Percentiles rank a stretch among this genome's conserved stretches.
Conservation (phyloP, 495 filamentous ascomycete genomes). For the Penicillium paxilli region DNA sequence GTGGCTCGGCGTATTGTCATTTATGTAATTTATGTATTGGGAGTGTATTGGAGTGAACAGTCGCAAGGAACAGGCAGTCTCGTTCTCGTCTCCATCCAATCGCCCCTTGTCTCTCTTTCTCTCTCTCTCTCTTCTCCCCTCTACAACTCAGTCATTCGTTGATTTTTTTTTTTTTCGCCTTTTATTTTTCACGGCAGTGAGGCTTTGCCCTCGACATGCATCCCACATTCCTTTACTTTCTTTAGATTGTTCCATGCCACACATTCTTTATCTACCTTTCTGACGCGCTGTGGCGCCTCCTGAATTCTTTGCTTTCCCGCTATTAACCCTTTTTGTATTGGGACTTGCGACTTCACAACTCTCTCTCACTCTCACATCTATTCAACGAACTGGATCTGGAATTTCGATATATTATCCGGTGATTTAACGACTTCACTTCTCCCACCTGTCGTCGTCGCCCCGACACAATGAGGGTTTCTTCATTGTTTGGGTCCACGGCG, state of each 20-base stretch:
- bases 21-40: conserved; percentile 8
- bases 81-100: no score
- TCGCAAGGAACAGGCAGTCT: no score
- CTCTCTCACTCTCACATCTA: conserved; percentile 3
- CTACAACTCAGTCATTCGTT: conserved; percentile 42
- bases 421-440: neutral
- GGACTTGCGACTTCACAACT: conserved; percentile 10
- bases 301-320: conserved; percentile 27
- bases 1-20: neutral
- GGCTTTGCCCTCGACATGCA: conserved; percentile 32
- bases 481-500: conserved; percentile 57
- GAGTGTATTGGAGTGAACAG: conserved; percentile 1
- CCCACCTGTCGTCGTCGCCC: conserved; percentile 41
- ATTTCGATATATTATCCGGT: no score
- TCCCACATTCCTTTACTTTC: conserved; percentile 27
- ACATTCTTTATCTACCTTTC: conserved; percentile 41
- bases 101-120: conserved; percentile 5
- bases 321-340: conserved; percentile 12
- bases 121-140: conserved; percentile 31
- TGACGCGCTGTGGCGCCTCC: conserved; percentile 27
- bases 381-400: neutral
- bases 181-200: conserved; percentile 18
- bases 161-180: conserved; percentile 19
- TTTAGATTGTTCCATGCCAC: conserved; percentile 25
- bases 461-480: conserved; percentile 55